These are phyloP conservation scores for Ophiobolus disseminans DNA, from an alignment of 2,329 filamentous ascomycete species.

Conservation along the genomic window DNA sequence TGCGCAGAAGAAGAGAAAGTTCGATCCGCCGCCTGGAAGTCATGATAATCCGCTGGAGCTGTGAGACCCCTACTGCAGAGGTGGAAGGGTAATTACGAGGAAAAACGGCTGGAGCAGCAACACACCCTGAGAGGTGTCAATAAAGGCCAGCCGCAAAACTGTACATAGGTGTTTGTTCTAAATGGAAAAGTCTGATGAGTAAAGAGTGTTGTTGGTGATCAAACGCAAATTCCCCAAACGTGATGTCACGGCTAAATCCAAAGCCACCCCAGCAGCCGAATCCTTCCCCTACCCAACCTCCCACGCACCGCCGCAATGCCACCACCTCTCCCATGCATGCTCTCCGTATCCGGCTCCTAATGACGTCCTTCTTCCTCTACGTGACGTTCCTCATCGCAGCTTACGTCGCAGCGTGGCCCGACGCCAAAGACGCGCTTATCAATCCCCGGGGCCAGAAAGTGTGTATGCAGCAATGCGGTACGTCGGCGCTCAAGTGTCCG, in stretches of 20 bases:
- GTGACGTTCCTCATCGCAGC: not conserved
- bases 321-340: not conserved
- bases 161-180: too few relatives aligned
- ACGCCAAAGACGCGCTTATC: conserved; percentile 15
- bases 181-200: too few relatives aligned
- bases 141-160: too few relatives aligned
- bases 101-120: too few relatives aligned
- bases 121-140: too few relatives aligned
- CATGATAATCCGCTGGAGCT: too few relatives aligned
- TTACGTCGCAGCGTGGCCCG: conserved; percentile 1
- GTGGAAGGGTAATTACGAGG: too few relatives aligned
- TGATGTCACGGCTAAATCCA: not conserved
- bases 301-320: not conserved
- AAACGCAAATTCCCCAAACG: not conserved
- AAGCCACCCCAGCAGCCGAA: not conserved
- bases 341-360: not conserved
- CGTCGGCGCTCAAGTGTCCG: conserved; percentile 8
- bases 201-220: too few relatives aligned
- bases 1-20: too few relatives aligned
- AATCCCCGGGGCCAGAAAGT: conserved; percentile 14
- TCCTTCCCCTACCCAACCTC: not conserved
- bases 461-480: conserved; percentile 13
- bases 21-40: too few relatives aligned
- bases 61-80: too few relatives aligned
- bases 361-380: not conserved